Evolutionary conservation across 371 early-diverging fungal genomes (phyloP).

Genomic region (Mucor circinelloides): DNA sequence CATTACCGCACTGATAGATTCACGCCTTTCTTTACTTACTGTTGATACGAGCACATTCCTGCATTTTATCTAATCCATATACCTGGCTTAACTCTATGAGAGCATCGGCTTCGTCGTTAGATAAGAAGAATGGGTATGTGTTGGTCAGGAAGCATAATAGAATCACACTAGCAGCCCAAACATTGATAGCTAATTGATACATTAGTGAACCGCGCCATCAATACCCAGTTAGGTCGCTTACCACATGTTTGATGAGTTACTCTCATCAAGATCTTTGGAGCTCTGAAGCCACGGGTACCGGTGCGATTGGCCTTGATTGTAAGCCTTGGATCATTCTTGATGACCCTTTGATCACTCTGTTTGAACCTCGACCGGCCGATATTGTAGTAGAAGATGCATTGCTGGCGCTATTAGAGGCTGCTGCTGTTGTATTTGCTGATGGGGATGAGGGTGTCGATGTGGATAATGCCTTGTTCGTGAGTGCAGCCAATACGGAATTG

Average conservation of each 20-base stretch:
- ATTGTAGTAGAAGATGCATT: neutral
- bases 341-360: neutral
- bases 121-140: conserved; percentile 94
- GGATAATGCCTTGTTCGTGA: neutral
- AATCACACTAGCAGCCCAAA: conserved; percentile 97
- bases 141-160: conserved; percentile 82
- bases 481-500: conserved; percentile 1
- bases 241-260: conserved; percentile 83
- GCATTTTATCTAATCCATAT: conserved; percentile 86
- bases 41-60: conserved; percentile 61
- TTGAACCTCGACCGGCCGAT: neutral
- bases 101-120: conserved; percentile 88
- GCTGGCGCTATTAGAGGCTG: neutral
- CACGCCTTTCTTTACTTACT: too few species aligned
- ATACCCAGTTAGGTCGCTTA: conserved; percentile 24
- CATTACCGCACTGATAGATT: too few species aligned
- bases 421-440: neutral
- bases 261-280: conserved; percentile 96
- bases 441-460: neutral
- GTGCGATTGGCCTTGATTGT: conserved; percentile 87
- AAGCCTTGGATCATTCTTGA: conserved; percentile 59
- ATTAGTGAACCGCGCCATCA: too few species aligned
- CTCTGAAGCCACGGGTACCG: conserved; percentile 98
- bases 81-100: conserved; percentile 89
- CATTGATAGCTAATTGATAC: conserved; percentile 68